phyloP scores from a whole-genome alignment of 164 flowering plant species.

The Aristolochia fimbriata region DNA sequence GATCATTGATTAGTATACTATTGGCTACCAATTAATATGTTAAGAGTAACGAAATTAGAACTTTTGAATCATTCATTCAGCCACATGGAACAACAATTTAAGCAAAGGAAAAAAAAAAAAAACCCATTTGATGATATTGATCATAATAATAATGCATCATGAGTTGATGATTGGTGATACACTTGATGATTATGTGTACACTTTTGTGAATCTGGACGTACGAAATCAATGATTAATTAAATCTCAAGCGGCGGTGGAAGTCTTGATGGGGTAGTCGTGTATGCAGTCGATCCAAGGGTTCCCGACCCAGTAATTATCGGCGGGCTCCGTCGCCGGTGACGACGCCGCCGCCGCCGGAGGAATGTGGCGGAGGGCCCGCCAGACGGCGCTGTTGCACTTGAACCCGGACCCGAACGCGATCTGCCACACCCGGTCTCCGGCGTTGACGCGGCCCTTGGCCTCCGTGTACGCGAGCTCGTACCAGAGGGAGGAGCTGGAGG shows the following conservation, averaged over 20 bases:
- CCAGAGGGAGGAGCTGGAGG: constrained; percentile 53
- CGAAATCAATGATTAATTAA: too few relatives aligned
- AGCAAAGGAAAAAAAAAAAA: too few relatives aligned
- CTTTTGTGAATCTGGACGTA: too few relatives aligned
- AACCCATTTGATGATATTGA: too few relatives aligned
- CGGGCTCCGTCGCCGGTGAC: not conserved
- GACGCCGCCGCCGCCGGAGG: constrained; percentile 4
- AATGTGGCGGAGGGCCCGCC: constrained; percentile 48
- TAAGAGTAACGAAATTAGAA: too few relatives aligned
- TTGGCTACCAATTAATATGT: too few relatives aligned
- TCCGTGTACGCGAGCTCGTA: constrained; percentile 55
- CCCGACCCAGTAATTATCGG: not conserved
- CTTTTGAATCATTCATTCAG: too few relatives aligned
- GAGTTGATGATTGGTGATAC: too few relatives aligned
- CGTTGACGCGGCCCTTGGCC: constrained; percentile 55
- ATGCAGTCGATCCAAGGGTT: constrained; percentile 57
- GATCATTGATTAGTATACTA: too few relatives aligned
- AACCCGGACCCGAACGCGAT: constrained; percentile 88
- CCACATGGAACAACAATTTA: too few relatives aligned
- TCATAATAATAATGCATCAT: too few relatives aligned
- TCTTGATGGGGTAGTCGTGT: constrained; percentile 52
- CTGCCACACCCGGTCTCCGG: constrained; percentile 77
- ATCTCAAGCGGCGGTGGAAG: constrained; percentile 2
- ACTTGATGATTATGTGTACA: too few relatives aligned
- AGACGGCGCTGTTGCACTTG: constrained; percentile 88